Evolutionary conservation across 2,329 filamentous ascomycete genomes (phyloP).

Genomic region (Raffaelea albimanens): DNA sequence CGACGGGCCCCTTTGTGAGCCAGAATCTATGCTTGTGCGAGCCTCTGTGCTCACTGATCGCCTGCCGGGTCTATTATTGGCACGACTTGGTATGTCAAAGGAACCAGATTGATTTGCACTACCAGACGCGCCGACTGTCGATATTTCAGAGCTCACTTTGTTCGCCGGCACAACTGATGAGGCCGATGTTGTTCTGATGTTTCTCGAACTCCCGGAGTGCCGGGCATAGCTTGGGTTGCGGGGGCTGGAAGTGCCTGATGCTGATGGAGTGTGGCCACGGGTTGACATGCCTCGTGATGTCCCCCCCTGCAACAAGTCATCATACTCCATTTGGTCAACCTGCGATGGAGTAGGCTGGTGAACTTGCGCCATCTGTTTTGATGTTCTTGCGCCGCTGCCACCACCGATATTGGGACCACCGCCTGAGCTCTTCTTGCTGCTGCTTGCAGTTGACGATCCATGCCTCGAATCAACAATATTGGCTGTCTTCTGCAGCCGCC

Average conservation of each 20-base stretch:
- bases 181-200: neutral
- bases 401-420: neutral
- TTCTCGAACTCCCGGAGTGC: neutral
- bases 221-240: neutral
- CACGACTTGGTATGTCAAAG: constrained; percentile 17
- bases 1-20: neutral
- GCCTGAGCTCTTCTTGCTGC: constrained; percentile 13
- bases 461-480: constrained; percentile 7
- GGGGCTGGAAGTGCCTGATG: constrained; percentile 7
- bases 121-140: constrained; percentile 6
- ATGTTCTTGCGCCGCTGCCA: constrained; percentile 11
- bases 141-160: constrained; percentile 6
- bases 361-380: constrained; percentile 22
- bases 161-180: constrained; percentile 3
- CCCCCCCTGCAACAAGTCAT: constrained; percentile 26
- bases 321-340: constrained; percentile 30
- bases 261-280: constrained; percentile 11
- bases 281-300: constrained; percentile 4
- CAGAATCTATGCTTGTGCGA: constrained; percentile 23
- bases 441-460: constrained; percentile 22
- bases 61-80: constrained; percentile 13
- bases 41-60: constrained; percentile 13
- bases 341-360: constrained; percentile 29
- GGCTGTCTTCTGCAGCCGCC: constrained; percentile 37
- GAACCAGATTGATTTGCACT: constrained; percentile 16